Conservation (phyloP, 179 eudicot genomes). For the Monotropa hypopitys region DNA sequence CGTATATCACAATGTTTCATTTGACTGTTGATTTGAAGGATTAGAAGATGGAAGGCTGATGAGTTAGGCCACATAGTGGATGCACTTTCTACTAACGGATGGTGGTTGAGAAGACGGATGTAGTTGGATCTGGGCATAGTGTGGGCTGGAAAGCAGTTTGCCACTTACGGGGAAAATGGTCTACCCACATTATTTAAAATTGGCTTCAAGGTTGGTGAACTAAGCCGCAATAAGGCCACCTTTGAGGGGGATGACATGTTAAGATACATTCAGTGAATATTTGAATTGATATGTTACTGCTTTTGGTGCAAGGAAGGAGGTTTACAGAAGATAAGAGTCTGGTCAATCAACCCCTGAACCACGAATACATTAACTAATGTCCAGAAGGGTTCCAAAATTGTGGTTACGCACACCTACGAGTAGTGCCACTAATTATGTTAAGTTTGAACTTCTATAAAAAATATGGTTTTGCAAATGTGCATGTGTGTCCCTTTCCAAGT, state of each 20-base stretch:
- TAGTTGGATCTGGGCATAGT: not conserved
- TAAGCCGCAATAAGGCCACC: not conserved
- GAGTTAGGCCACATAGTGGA: not conserved
- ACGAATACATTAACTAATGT: not conserved
- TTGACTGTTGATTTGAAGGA: not conserved
- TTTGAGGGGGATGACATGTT: not conserved
- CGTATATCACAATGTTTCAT: not conserved
- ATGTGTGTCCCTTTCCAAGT: not conserved
- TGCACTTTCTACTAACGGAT: not conserved
- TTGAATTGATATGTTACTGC: not conserved
- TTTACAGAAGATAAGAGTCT: not conserved
- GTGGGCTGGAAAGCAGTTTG: not conserved
- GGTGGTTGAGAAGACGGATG: not conserved
- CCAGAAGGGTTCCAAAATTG: not conserved
- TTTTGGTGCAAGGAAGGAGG: conserved; percentile 5
- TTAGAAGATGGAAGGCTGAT: not conserved
- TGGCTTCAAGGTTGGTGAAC: not conserved
- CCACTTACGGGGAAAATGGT: not conserved
- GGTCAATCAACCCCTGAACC: not conserved
- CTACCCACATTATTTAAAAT: not conserved
- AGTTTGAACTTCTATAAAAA: not conserved
- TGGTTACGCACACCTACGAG: not conserved
- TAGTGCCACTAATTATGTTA: not conserved
- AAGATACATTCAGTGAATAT: not conserved
- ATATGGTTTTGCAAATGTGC: not conserved